Evolutionary conservation across 176 grass and related monocot genomes (phyloP).

Genomic region (Puccinellia tenuiflora): DNA sequence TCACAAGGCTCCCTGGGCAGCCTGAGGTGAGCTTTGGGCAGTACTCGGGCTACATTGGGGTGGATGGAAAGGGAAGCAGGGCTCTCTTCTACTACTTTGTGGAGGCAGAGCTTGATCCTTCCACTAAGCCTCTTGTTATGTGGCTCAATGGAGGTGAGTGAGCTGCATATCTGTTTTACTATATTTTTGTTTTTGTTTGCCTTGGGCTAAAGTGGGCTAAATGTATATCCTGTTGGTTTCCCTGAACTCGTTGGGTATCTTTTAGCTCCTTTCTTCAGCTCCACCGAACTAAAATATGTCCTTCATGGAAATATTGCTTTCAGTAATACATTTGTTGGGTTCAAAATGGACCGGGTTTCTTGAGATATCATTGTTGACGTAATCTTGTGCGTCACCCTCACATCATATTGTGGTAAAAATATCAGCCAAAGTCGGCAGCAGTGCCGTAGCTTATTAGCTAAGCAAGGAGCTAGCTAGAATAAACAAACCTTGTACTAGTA

Average conservation of each 20-base stretch:
- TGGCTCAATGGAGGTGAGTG: slow-evolving; percentile 95
- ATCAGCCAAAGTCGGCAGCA: too few relatives aligned
- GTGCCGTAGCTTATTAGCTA: too few relatives aligned
- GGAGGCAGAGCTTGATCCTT: slow-evolving; percentile 69
- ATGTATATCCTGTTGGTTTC: not conserved
- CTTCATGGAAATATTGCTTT: not conserved
- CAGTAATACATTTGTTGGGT: not conserved
- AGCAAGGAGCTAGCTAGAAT: too few relatives aligned
- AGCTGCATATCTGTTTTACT: not conserved
- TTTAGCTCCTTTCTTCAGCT: not conserved
- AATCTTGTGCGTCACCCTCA: too few relatives aligned
- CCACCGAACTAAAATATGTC: not conserved
- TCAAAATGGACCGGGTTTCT: not conserved
- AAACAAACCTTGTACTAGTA: too few relatives aligned
- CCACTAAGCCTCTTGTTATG: slow-evolving; percentile 80
- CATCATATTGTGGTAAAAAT: too few relatives aligned
- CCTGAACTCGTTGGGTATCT: not conserved
- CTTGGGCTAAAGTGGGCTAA: not conserved
- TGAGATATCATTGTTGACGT: slow-evolving; percentile 13
- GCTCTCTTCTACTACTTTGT: slow-evolving; percentile 99
- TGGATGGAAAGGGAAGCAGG: slow-evolving; percentile 56
- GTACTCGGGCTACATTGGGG: slow-evolving; percentile 76
- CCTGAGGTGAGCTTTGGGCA: slow-evolving; percentile 80
- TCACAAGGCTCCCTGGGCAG: slow-evolving; percentile 73
- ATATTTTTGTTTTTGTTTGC: not conserved